Base-by-base conservation (phyloP, 306 rosid species). In the Ceratonia siliqua region DNA sequence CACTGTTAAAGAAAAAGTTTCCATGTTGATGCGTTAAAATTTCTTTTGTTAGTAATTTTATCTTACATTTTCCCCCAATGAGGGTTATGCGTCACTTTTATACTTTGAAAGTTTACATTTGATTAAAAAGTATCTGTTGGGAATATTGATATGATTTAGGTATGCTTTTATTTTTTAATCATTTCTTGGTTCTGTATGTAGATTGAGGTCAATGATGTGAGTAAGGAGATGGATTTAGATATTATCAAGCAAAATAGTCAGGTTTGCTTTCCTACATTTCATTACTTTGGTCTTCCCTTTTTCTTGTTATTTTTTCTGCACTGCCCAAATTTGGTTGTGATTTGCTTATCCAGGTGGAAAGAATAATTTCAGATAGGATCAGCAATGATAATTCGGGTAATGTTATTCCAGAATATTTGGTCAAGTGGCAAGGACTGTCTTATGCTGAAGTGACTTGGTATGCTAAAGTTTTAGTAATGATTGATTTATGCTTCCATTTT, bases 401-500 rank as follows among this genome's bases (percentile, higher is more conserved):
- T 87, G 94, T 90, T 55, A 77, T 85, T 74, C 96, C 93, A 4
- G 99, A 95, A 75, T 95, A 90, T 82, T 89, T 95, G 75, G 98
- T 95, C 77, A 95, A 95, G 87, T 95, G 99, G 99, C 98, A 92
- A 72, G 99, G 99, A 74, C 80, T 95, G 76, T 95, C 99, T 73
- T 95, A 95, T 84, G 99, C 99, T 43, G 99, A 95, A 86, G 99
- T 89, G 12, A 95, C 99, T 58, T 95, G 99, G 99, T 95, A 86
- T 52, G 53, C 39, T 77, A 74, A 75, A 72, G 41, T 21, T 50
- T 27, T 64, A 73, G 69, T 49, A 24, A 30, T 64, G 76, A 72
- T 77, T 28, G 53, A 18, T 36, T 27, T 12, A 25, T 67, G 49
- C 7, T 62, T 58, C 11, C 6, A 67, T 30, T 73, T 77, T 77